These are phyloP conservation scores for Globisporangium splendens DNA, from an alignment of 352 stramenopile species.

Conservation along the genomic window DNA sequence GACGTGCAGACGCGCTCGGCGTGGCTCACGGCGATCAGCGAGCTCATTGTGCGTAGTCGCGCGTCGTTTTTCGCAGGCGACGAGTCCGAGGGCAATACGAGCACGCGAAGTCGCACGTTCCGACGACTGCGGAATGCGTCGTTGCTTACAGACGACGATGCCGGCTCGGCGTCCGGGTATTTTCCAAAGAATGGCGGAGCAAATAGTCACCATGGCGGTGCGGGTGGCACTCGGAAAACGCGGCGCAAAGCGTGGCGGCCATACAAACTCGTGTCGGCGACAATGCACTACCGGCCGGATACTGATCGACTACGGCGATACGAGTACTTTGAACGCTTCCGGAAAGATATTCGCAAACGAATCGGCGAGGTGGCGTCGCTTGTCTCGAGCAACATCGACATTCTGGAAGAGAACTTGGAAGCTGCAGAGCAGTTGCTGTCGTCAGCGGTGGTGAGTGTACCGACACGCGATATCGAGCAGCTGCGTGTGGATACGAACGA, in stretches of 20 bases:
- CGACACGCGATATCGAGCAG: constrained; percentile 53
- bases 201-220: constrained; percentile 22
- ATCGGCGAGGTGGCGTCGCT: constrained; percentile 42
- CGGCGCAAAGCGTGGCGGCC: constrained; percentile 50
- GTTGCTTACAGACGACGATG: constrained; percentile 40
- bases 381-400: constrained; percentile 55
- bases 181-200: neutral
- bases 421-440: constrained; percentile 59
- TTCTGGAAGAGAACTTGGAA: constrained; percentile 69
- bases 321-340: constrained; percentile 56
- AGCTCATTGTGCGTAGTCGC: constrained; percentile 77
- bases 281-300: constrained; percentile 58
- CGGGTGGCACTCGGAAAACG: constrained; percentile 20
- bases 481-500: constrained; percentile 35
- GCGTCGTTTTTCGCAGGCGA: constrained; percentile 72
- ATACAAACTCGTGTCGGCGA: constrained; percentile 76
- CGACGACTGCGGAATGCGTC: constrained; percentile 41
- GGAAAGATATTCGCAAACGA: constrained; percentile 31
- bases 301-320: constrained; percentile 33
- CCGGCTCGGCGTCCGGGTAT: constrained; percentile 21
- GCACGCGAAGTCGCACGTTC: constrained; percentile 40
- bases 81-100: constrained; percentile 56
- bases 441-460: constrained; percentile 43
- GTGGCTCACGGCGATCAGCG: constrained; percentile 76
- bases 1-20: constrained; percentile 45